Evolutionary conservation across 306 rosid species (phyloP), one percentile per base, ranked within the genome.

Genomic region (Echinosophora koreensis): DNA sequence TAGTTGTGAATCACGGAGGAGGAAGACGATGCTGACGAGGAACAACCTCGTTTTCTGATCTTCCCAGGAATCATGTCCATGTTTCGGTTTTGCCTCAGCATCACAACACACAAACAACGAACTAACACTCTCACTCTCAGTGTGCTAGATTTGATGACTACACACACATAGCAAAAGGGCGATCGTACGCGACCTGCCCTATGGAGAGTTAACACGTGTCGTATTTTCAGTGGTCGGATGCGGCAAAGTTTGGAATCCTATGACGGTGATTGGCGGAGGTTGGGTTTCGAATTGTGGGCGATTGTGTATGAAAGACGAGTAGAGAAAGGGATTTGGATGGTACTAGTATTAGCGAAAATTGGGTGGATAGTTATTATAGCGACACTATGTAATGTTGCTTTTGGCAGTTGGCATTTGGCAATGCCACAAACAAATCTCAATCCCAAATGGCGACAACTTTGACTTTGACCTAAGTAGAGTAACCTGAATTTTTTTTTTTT

Each of bases 31-130:
- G 98, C 99, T 22, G 98, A 87, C 5, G 99, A 91, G 2, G 99
- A 92, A 63, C 97, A 92, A 0, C 99, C 99, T 68, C 99, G 96
- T 84, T 96, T 96, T 76, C 99, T 66, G 82, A 92, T 96, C 82
- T 96, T 96, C 3, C 98, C 97, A 1, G 96, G 99, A 47, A 96
- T 67, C 69, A 77, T 65, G 64, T 90, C 96, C 91, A 81, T 84
- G 77, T 57, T 82, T 49, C 76, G 74, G 63, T 83, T 88, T 65
- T 88, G 96, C 85, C 89, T 95, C 55, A 87, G 92, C 96, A 93
- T 90, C 62, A 86, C 8, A 41, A 0, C 89, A 87, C 90, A 89
- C 60, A 4, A 5, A 38, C 46, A 39, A 61, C 46, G 10, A 5
- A 13, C 22, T 22, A 1, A 22, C 22, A 22, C 12, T n/a, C 38